Conservation (phyloP, 1,284 basidiomycete species). For the Phylloboletellus chloephorus region DNA sequence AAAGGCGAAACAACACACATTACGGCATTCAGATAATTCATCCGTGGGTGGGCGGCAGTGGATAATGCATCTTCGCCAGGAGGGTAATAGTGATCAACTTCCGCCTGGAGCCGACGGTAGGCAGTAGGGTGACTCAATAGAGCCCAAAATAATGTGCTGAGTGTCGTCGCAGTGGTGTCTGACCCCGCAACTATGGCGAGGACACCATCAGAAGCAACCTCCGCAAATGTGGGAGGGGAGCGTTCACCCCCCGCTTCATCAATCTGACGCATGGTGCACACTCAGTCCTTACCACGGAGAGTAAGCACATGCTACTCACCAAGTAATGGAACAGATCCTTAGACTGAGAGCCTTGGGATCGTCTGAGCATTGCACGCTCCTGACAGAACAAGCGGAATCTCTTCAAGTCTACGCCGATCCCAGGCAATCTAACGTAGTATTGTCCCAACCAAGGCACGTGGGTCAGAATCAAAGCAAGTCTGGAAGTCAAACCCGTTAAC, state of each 20-base stretch:
- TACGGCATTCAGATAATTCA: conserved; percentile 48
- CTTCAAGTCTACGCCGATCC: conserved; percentile 29
- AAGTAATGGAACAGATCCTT: conserved; percentile 43
- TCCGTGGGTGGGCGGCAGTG: conserved; percentile 32
- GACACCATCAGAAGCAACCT: conserved; percentile 41
- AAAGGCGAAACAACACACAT: conserved; percentile 36
- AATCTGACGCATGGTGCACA: conserved; percentile 30
- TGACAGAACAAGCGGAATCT: conserved; percentile 31
- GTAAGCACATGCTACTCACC: conserved; percentile 4
- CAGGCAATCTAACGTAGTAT: conserved; percentile 28
- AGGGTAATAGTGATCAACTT: conserved; percentile 45
- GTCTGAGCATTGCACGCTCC: conserved; percentile 34
- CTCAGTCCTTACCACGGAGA: conserved; percentile 1
- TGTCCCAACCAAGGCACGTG: conserved; percentile 43
- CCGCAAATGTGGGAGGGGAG: conserved; percentile 33
- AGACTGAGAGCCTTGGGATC: conserved; percentile 32
- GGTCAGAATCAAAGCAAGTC: conserved; percentile 33
- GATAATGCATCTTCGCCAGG: conserved; percentile 36
- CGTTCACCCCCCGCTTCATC: conserved; percentile 43
- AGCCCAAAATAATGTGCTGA: conserved; percentile 43
- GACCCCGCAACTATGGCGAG: conserved; percentile 54
- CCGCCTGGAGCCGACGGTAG: conserved; percentile 43
- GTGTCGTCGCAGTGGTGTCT: conserved; percentile 48
- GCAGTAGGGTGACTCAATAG: conserved; percentile 41
- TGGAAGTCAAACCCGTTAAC: conserved; percentile 14